Evolutionary conservation across 202 grass and related monocot species (phyloP), one percentile per base, ranked within the genome.

Genomic region (Alloteropsis angusta): DNA sequence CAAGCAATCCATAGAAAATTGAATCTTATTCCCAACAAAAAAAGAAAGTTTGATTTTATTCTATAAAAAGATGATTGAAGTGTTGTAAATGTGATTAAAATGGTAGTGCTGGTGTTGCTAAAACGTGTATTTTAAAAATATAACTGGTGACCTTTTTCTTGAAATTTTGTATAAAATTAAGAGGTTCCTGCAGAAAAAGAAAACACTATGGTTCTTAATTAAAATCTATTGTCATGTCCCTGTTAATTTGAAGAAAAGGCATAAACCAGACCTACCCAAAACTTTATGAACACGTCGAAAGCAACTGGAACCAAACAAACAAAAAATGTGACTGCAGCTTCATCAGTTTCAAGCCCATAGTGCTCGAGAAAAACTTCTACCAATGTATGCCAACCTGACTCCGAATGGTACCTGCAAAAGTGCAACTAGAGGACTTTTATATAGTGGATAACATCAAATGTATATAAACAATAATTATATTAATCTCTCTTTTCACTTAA

Each of bases 391-490:
- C 95, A 98, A 54, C 95, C 92, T 75, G 85, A 72, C 60, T 90
- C 87, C 22, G 95, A 98, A 88, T 98, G 92, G 68, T 98, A 98
- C 77, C 92, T 95, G 78, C 59, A 75, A 85, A 68, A 81, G n/a
- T 81, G 47, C 64, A 85, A 37, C 26, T 47, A 76, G 17, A 71
- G 23, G 4, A 57, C 22, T 71, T 84, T 39, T 42, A 71, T 47
- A 80, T 62, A 69, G 17, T 50, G 12, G 36, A 76, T 42, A 88
- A 64, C 43, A 72, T 34, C 49, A 76, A 71, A 72, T 41, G 14
- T 16, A 71, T 41, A 7, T 3, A 36, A 80, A 84, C 39, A 23
- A 64, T 65, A 72, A 77, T 4, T 57, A 36, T 36, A 23, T 53
- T 77, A 43, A 48, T 5, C 18, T 72, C 32, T 45, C 13, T 57